phyloP scores from a whole-genome alignment of 2,329 filamentous ascomycete genomes.

The Lizonia empirigonia region DNA sequence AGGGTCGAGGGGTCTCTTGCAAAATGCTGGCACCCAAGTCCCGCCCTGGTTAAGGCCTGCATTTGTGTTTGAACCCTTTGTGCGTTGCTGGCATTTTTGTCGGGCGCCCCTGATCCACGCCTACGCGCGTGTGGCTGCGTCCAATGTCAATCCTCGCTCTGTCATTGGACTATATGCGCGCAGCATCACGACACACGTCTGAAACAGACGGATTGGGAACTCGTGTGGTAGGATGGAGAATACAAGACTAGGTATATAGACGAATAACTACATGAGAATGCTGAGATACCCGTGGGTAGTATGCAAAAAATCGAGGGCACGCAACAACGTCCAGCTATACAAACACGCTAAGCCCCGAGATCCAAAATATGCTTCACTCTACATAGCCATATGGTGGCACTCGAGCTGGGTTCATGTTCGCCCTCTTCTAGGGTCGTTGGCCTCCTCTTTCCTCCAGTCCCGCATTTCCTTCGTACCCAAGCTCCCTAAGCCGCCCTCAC shows the following conservation, averaged over 20 bases:
- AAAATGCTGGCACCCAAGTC: background rate
- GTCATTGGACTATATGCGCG: conserved; percentile 13
- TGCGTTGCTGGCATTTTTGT: background rate
- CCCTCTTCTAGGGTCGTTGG: conserved; percentile 77
- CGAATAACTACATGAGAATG: background rate
- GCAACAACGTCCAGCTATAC: conserved; percentile 11
- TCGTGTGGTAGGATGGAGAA: no score
- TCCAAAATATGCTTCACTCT: background rate
- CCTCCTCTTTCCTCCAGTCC: conserved; percentile 80
- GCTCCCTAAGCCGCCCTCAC: conserved; percentile 85
- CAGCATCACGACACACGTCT: background rate
- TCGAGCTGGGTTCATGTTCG: conserved; percentile 54
- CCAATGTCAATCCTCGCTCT: conserved; percentile 11
- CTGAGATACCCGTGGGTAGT: background rate
- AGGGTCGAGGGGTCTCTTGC: background rate
- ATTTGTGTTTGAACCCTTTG: background rate
- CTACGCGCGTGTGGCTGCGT: conserved; percentile 11
- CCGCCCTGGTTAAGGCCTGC: background rate
- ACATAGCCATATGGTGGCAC: background rate
- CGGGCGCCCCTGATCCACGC: conserved; percentile 12
- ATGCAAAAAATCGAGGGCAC: conserved; percentile 12
- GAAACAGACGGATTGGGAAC: background rate
- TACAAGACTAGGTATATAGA: no score
- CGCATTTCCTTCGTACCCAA: conserved; percentile 90
- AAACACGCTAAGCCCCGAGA: background rate